Base-by-base conservation (phyloP, 2,329 filamentous ascomycete genomes). In the Tolypocladium inflatum region DNA sequence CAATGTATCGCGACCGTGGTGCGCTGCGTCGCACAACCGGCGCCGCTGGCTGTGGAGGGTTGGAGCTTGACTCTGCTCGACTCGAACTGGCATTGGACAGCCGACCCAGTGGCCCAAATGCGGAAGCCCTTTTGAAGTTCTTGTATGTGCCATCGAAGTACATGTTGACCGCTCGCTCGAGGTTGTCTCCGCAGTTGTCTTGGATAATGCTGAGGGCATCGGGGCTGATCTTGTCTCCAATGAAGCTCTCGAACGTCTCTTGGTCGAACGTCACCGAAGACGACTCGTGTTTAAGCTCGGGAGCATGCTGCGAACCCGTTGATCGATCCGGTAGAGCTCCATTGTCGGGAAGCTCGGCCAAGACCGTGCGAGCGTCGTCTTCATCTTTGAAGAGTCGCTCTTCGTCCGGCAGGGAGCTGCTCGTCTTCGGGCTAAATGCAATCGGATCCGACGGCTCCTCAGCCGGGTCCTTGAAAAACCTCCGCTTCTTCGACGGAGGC, bases 131-230 rank as follows among this genome's bases (percentile, higher is more conserved):
- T 59, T 74, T 71, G 43, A 74, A 69, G 11, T 73, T 78, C 65
- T 82, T 84, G 79, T 85, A 88, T 5, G 85, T 87, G 23, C 84
- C 85, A 61, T 89, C 86, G 61, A 87, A 82, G 66, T 86, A 89
- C 81, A 87, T 87, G 59, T 87, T 87, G 58, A 87, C 80, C 8
- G 85, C 85, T 60, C 78, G 76, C 65, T 87, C 81, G 19, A 88
- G 75, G 60, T 85, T 77, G 56, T 81, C 74, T 30, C 79, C 79
- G 57, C 84, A 86, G 50, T 77, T 75, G 10, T 78, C 72, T n/a
- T 76, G 76, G 23, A 89, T 77, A 4, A 76, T 68, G 8, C 72
- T 70, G 54, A 88, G 65, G 1, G 77, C 70, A 30, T 82, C 75
- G 0, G 74, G 59, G 8, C 74, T 68, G 23, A 88, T 74, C 55